These are phyloP conservation scores for Penicillium sp. DNA, from an alignment of 2,329 filamentous ascomycete genomes.

Conservation along the genomic window DNA sequence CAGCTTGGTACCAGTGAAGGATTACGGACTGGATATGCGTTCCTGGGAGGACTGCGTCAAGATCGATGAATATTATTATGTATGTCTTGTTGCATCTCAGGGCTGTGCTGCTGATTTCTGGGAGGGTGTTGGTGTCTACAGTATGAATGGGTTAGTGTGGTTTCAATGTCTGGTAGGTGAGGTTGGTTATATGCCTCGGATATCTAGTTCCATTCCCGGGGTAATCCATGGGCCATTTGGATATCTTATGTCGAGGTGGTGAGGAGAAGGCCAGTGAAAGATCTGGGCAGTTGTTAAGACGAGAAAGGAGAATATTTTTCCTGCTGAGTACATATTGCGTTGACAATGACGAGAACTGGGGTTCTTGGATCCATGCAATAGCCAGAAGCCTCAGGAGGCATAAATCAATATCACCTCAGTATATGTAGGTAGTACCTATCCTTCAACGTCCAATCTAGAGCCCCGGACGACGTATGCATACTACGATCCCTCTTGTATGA, in stretches of 20 bases:
- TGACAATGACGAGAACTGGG: too few relatives aligned
- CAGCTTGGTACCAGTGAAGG: slow-evolving; percentile 30
- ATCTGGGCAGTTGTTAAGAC: not conserved
- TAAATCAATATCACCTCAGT: too few relatives aligned
- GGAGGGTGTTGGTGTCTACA: slow-evolving; percentile 1
- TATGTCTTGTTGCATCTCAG: slow-evolving; percentile 16
- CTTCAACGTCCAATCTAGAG: too few relatives aligned
- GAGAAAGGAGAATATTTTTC: not conserved
- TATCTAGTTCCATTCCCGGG: slow-evolving; percentile 18
- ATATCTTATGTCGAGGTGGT: slow-evolving; percentile 21
- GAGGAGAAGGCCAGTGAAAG: not conserved
- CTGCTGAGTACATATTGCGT: not conserved
- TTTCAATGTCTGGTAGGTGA: not conserved
- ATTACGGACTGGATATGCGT: slow-evolving; percentile 17
- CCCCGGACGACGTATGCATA: too few relatives aligned
- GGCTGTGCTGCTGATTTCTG: slow-evolving; percentile 17
- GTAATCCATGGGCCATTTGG: slow-evolving; percentile 17
- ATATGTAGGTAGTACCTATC: too few relatives aligned
- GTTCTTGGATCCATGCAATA: too few relatives aligned
- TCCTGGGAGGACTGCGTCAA: slow-evolving; percentile 21
- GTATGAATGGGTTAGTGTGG: not conserved
- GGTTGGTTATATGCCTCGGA: not conserved
- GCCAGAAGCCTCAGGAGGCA: too few relatives aligned
- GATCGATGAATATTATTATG: slow-evolving; percentile 26
- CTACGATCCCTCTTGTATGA: not conserved